Evolutionary conservation across 352 stramenopile species (phyloP), one percentile per base, ranked within the genome.

Genomic region (Pythium rishiriense): DNA sequence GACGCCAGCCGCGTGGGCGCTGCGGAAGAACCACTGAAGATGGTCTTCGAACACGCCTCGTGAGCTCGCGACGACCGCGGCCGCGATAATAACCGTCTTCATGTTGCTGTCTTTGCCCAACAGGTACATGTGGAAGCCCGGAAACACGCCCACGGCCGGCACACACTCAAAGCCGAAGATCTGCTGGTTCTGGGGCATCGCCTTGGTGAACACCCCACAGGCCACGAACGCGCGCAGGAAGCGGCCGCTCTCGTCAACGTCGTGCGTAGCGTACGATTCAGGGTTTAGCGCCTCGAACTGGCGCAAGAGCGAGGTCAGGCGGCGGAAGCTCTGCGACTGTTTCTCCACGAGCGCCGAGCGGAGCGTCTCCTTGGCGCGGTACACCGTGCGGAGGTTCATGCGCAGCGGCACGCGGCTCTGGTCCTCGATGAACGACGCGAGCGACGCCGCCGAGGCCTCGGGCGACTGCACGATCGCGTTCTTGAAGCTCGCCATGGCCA

Each of bases 21-120:
- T 77, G 1, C 58, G 50, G 50, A 88, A 84, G 51, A 88, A 86
- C 79, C 79, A 88, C 4, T 57, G 57, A 37, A 80, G 76, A 49
- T 85, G 81, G 42, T 83, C 79, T 24, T 68, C 70, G 0, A 66
- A 72, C 21, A 75, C 67, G n/a, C 78, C 58, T 33, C 49, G 48
- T 1, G 54, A 39, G 15, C 37, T 59, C 15, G 51, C 58, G 2
- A 59, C 49, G 41, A 46, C 73, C 15, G 79, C 79, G 17, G 64
- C 76, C 0, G 79, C 76, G 35, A 88, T 28, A 0, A 74, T 72
- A 3, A 86, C 35, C 22, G 72, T 84, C 45, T 67, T 48, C 50
- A 72, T 62, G 45, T 88, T 85, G 63, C 79, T 70, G 62, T 88
- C 79, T 62, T 83, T 84, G 26, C 76, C 76, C 1, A 85, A 35